Evolutionary conservation across 1,284 basidiomycete genomes (phyloP).

Genomic region (Sporisorium exsertum): DNA sequence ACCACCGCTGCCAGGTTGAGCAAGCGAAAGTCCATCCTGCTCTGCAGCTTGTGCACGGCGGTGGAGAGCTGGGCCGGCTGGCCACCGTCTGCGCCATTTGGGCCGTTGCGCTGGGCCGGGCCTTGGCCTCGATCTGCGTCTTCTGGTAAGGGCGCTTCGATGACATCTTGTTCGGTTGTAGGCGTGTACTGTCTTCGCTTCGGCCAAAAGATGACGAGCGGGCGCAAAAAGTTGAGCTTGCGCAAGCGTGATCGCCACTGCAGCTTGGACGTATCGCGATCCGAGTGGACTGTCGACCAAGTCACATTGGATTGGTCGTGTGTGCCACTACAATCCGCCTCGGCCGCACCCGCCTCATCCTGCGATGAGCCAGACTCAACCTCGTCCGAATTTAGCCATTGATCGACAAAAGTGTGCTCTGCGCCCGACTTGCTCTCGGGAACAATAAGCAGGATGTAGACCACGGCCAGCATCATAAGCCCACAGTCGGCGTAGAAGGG

Average conservation of each 20-base stretch:
- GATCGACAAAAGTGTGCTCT: conserved; percentile 52
- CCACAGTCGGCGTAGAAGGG: conserved; percentile 61
- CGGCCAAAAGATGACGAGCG: conserved; percentile 57
- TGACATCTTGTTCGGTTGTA: conserved; percentile 29
- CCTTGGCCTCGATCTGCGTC: background rate
- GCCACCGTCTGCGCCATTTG: background rate
- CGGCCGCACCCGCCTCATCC: conserved; percentile 1
- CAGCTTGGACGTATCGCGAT: conserved; percentile 35
- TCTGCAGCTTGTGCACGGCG: conserved; percentile 34
- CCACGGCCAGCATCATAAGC: conserved; percentile 48
- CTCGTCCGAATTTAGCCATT: conserved; percentile 46
- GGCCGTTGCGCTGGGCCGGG: background rate
- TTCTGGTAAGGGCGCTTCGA: conserved; percentile 27
- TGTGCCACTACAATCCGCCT: conserved; percentile 5
- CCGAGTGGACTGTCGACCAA: conserved; percentile 37
- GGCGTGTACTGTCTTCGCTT: conserved; percentile 30
- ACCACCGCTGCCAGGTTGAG: conserved; percentile 57
- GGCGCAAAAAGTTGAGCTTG: conserved; percentile 56
- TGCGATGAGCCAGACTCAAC: conserved; percentile 28
- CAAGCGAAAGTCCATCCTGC: conserved; percentile 48
- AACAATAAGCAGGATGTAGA: conserved; percentile 54
- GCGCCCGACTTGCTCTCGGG: conserved; percentile 57
- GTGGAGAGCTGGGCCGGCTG: conserved; percentile 26
- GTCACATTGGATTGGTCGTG: conserved; percentile 36
- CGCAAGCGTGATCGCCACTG: conserved; percentile 46